Evolutionary conservation across 768 basidiomycete species (phyloP), one percentile per base, ranked within the genome.

Genomic region (Albatrellus ellisii): DNA sequence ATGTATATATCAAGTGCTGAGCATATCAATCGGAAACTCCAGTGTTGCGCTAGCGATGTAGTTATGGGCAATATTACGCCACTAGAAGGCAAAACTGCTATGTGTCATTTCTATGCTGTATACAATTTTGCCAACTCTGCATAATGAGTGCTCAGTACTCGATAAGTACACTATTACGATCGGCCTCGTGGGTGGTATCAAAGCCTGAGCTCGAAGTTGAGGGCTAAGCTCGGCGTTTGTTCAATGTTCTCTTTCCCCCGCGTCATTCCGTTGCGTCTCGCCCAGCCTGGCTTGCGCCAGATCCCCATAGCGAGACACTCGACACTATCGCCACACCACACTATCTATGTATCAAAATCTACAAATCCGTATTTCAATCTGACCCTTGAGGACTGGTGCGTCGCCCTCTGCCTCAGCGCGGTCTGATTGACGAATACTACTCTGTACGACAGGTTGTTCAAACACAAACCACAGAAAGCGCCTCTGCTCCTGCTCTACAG

Each of bases 321-420:
- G 20, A 22, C 21, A 15, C 40, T 29, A 6, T 26, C 33, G 26
- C 48, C 55, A 10, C 44, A 52, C n/a, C 69, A 70, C 53, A 69
- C 71, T 1, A 74, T 83, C 38, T 83, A 77, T 55, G 64, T 89
- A 10, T 94, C 89, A 0, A 68, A 66, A 22, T 87, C 87, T 12
- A 74, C 71, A 4, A 70, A 89, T 52, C 88, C 91, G 2, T 86
- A 79, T 59, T 89, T 92, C 61, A 95, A 95, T 59, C 72, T 95
- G 32, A 74, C 86, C 0, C 73, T 85, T 39, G 91, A 95, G 59
- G 90, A 94, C 57, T 91, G 89, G 90, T 89, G 18, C 45, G 72
- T 59, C 28, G n/a, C 35, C 20, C 43, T 0, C 20, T 9, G 42
- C 33, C 22, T 40, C 31, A 26, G 66, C 62, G 62, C 51, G 64